Base-by-base conservation (phyloP, 2,329 filamentous ascomycete genomes). In the Penicillium oxalicum region DNA sequence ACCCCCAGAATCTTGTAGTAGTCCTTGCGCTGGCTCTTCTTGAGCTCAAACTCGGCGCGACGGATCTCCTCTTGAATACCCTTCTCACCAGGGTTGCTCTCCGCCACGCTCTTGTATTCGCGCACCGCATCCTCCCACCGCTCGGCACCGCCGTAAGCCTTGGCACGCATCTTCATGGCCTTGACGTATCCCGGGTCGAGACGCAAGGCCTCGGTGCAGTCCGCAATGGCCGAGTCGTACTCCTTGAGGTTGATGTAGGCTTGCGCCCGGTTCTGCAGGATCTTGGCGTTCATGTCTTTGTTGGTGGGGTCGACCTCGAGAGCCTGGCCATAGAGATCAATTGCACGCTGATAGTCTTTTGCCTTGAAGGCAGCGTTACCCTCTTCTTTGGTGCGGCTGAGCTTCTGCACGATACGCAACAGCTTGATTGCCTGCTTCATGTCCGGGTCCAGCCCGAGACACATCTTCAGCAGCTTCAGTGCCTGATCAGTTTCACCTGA, bases 1-100 rank as follows among this genome's bases (percentile, higher is more conserved):
- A 98, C 75, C 5, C 85, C 87, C 45, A 98, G 82, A 58, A 97
- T 95, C 80, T 96, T 96, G 77, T 98, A 98, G 74, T 95, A 97
- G 66, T 98, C 93, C 73, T 98, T 98, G 53, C 93, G 81, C 73
- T 91, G 87, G 69, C 87, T 87, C 84, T 97, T 97, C 83, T 98
- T 98, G 55, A 97, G 76, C 73, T 98, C 93, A 26, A 96, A 76
- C 74, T 98, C 91, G 1, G 91, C 93, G 61, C 85, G 87, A 49
- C 88, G 85, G 39, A 97, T 82, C 62, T 98, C 93, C 70, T 87
- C 91, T 44, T 80, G 77, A 51, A 97, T 85, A 11, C 79, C 82
- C 37, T 84, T 81, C 68, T 98, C 93, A 54, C 84, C 79, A 2
- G 91, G 91, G 58, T 93, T 88, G 51, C 83, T 74, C 67, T 97